These are phyloP conservation scores for Sugiyamaella qingdaonensis DNA, from an alignment of 805 yeast genomes.

Conservation along the genomic window DNA sequence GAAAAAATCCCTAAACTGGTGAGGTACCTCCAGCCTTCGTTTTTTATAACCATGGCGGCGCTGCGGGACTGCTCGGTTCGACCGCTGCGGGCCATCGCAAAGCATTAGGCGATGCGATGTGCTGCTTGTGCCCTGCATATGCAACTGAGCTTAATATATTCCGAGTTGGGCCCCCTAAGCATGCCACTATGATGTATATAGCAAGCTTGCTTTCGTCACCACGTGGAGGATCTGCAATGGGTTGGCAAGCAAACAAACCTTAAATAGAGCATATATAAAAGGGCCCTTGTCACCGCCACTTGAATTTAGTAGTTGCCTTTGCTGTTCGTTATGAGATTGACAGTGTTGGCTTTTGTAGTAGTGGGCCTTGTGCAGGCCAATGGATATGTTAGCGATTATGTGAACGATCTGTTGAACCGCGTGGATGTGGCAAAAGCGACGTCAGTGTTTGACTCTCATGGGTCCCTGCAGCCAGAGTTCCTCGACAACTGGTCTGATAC, in stretches of 20 bases:
- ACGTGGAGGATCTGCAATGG: background rate
- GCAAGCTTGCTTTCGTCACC: conserved; percentile 1
- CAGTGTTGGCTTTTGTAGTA: background rate
- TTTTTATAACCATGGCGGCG: background rate
- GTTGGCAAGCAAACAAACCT: background rate
- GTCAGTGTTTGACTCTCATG: conserved; percentile 34
- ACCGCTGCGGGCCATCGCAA: background rate
- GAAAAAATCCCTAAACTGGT: too few species aligned
- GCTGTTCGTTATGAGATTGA: background rate
- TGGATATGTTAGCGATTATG: background rate
- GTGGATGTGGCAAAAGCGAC: conserved; percentile 30
- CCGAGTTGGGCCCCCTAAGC: too few species aligned
- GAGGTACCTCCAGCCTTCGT: background rate
- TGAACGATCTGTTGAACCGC: conserved; percentile 19
- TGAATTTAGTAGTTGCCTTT: background rate
- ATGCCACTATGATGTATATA: background rate
- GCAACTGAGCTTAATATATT: background rate
- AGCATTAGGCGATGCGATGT: background rate
- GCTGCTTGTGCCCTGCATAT: background rate
- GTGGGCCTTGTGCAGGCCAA: background rate
- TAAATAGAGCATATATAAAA: background rate
- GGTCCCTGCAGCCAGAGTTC: conserved; percentile 35
- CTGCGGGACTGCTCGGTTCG: background rate
- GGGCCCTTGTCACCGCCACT: background rate
- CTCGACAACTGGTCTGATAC: conserved; percentile 40